Evolutionary conservation across 352 stramenopile species (phyloP).

Genomic region (Globisporangium nagaii): DNA sequence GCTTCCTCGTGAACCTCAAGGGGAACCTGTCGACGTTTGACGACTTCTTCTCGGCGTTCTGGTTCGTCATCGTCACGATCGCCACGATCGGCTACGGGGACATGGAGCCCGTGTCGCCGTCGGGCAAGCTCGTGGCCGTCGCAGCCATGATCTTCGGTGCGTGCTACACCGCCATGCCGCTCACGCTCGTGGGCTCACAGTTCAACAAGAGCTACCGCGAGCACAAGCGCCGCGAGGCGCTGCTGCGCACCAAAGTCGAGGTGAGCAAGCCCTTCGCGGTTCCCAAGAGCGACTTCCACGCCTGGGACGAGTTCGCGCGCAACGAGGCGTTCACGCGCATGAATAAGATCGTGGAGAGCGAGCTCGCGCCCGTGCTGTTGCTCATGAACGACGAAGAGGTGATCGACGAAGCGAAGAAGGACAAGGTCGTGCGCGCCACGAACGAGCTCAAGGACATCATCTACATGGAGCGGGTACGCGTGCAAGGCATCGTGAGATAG

Average conservation of each 20-base stretch:
- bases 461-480: constrained; percentile 38
- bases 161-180: constrained; percentile 77
- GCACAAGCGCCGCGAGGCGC: constrained; percentile 65
- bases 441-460: constrained; percentile 49
- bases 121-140: constrained; percentile 64
- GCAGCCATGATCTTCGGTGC: constrained; percentile 79
- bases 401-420: constrained; percentile 41
- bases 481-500: no score
- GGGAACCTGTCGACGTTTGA: constrained; percentile 66
- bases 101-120: constrained; percentile 62
- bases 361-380: constrained; percentile 39
- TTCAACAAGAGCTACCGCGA: constrained; percentile 83
- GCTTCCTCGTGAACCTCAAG: constrained; percentile 67
- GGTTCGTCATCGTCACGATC: constrained; percentile 82
- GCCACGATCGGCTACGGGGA: constrained; percentile 72
- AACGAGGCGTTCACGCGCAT: constrained; percentile 47
- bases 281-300: constrained; percentile 25
- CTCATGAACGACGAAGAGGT: constrained; percentile 40
- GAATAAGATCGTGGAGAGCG: constrained; percentile 24
- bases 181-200: constrained; percentile 73
- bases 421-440: constrained; percentile 16
- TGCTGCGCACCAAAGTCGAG: constrained; percentile 65
- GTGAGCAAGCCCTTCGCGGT: constrained; percentile 62
- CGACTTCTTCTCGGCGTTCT: constrained; percentile 80
- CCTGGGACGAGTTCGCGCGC: constrained; percentile 45